Conservation (phyloP, 345 rosid species). For the Raphanus sativus region DNA sequence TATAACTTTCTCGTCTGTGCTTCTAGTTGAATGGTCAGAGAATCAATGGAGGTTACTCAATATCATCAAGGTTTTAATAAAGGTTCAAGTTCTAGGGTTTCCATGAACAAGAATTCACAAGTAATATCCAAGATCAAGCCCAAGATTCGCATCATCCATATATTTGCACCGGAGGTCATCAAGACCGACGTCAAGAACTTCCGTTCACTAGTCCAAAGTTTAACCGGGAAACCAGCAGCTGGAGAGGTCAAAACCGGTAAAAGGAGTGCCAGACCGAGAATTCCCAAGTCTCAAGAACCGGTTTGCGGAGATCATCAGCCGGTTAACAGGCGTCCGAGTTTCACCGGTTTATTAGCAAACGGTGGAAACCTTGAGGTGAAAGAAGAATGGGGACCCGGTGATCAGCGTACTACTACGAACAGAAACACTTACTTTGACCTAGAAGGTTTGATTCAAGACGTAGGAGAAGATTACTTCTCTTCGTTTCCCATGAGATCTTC, state of each 20-base stretch:
- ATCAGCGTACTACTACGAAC: constrained; percentile 24
- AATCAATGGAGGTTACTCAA: constrained; percentile 34
- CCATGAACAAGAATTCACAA: constrained; percentile 53
- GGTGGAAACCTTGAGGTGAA: constrained; percentile 36
- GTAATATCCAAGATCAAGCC: constrained; percentile 69
- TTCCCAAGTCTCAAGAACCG: constrained; percentile 26
- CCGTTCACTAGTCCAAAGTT: constrained; percentile 78
- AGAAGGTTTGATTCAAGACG: constrained; percentile 44
- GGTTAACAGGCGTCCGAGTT: constrained; percentile 29
- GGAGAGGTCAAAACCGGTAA: constrained; percentile 32
- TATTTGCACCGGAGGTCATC: constrained; percentile 92
- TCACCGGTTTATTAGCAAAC: constrained; percentile 30
- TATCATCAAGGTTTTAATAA: constrained; percentile 31
- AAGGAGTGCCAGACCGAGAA: constrained; percentile 18
- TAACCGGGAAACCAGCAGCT: constrained; percentile 72
- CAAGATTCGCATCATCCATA: constrained; percentile 78
- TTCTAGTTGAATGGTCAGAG: constrained; percentile 27
- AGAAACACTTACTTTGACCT: constrained; percentile 41
- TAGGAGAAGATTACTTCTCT: constrained; percentile 39
- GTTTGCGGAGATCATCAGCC: constrained; percentile 22
- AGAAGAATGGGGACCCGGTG: constrained; percentile 40
- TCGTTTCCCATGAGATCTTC: constrained; percentile 36
- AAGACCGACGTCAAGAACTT: constrained; percentile 84
- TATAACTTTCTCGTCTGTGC: not conserved
- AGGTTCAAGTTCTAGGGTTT: constrained; percentile 43